These are phyloP conservation scores for Protostelium mycophagum DNA, from an alignment of 78 protist genomes.

Conservation along the genomic window DNA sequence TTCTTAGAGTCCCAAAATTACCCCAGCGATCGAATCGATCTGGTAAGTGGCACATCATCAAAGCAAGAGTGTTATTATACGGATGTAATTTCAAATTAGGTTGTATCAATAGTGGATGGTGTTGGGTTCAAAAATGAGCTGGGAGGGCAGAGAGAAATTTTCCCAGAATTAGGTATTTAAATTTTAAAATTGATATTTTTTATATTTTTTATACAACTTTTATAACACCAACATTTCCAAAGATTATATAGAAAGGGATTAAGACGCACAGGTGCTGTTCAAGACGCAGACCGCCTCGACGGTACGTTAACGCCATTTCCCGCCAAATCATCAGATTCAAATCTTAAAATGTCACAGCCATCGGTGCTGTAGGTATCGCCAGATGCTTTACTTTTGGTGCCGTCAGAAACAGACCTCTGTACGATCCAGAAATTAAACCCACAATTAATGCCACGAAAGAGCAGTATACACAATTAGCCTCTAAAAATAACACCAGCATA, in stretches of 20 bases:
- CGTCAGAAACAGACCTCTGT: constrained; percentile 5
- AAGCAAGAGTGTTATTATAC: too few relatives aligned
- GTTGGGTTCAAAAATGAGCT: constrained; percentile 66
- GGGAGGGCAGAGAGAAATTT: neutral
- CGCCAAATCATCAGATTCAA: neutral
- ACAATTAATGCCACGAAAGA: constrained; percentile 27
- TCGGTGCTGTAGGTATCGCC: constrained; percentile 55
- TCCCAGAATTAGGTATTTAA: neutral
- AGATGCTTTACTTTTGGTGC: constrained; percentile 49
- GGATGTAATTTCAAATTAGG: neutral
- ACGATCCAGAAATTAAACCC: constrained; percentile 7
- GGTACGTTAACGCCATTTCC: constrained; percentile 1
- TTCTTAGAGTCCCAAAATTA: constrained; percentile 17
- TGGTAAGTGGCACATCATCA: neutral
- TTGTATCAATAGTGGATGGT: constrained; percentile 17
- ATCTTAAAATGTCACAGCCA: constrained; percentile 8
- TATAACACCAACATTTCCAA: too few relatives aligned
- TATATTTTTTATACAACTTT: too few relatives aligned
- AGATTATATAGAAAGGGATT: too few relatives aligned
- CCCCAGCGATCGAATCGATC: constrained; percentile 25
- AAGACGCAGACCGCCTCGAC: constrained; percentile 77
- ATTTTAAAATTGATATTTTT: too few relatives aligned
- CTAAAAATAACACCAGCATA: constrained; percentile 12
- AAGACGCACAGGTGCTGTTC: constrained; percentile 49
- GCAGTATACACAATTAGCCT: constrained; percentile 15